Percentiles rank a stretch among this genome's conserved stretches.
Evolutionary conservation across 2,329 filamentous ascomycete species (phyloP).

Genomic region (Beauveria caledonica): DNA sequence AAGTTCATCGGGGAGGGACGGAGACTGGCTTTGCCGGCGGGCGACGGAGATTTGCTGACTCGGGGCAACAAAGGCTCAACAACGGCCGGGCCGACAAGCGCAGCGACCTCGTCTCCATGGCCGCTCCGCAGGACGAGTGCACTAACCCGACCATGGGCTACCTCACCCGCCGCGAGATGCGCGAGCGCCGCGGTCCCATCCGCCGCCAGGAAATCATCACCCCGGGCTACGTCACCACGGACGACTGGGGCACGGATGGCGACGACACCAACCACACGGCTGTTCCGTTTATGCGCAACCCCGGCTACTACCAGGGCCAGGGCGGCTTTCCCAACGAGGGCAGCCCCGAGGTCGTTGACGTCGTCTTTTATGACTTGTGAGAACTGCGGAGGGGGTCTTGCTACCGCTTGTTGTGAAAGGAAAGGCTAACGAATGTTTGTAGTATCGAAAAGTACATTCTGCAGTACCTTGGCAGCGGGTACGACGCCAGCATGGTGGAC

Average conservation of each 20-base stretch:
- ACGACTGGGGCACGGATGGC: slow-evolving; percentile 47
- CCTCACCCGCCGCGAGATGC: slow-evolving; percentile 16
- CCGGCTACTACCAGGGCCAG: slow-evolving; percentile 41
- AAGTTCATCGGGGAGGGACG: slow-evolving; percentile 4
- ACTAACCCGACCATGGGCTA: slow-evolving; percentile 34
- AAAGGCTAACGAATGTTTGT: neutral
- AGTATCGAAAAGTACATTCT: slow-evolving; percentile 32
- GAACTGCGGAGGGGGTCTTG: slow-evolving; percentile 14
- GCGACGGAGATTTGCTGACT: too few species aligned
- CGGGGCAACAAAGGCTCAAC: slow-evolving; percentile 30
- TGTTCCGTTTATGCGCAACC: slow-evolving; percentile 39
- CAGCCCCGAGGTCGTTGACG: slow-evolving; percentile 37
- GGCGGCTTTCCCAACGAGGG: slow-evolving; percentile 38
- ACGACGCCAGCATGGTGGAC: slow-evolving; percentile 25
- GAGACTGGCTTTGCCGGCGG: too few species aligned
- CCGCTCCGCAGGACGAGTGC: slow-evolving; percentile 35
- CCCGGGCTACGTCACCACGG: slow-evolving; percentile 45
- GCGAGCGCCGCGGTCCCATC: slow-evolving; percentile 28
- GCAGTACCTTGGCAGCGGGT: slow-evolving; percentile 27
- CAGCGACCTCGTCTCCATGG: slow-evolving; percentile 27
- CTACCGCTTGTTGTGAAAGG: neutral
- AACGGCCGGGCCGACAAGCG: slow-evolving; percentile 28
- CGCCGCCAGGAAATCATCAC: slow-evolving; percentile 41
- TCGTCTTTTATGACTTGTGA: slow-evolving; percentile 47
- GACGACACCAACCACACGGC: slow-evolving; percentile 45